Evolutionary conservation across 495 filamentous ascomycete species (phyloP).

Genomic region (Hypomontagnella monticulosa): DNA sequence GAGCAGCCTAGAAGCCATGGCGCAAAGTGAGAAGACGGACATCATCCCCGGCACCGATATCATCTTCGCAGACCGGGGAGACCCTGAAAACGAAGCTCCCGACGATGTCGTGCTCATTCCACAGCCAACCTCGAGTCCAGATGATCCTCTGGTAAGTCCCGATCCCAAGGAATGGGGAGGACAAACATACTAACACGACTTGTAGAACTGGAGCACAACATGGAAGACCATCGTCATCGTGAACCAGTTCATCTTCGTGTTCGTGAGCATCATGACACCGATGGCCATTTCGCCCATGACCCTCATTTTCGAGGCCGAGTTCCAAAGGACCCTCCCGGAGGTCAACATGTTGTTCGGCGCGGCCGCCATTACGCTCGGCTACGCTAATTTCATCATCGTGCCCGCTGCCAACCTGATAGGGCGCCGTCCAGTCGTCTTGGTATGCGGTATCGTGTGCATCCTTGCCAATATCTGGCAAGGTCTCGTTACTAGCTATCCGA

Average conservation of each 20-base stretch:
- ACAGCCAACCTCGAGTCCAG: conserved; percentile 60
- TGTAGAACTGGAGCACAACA: conserved; percentile 49
- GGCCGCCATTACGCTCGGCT: conserved; percentile 69
- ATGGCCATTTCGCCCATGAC: conserved; percentile 69
- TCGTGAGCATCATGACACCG: conserved; percentile 68
- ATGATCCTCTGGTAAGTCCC: conserved; percentile 58
- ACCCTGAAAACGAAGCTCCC: not conserved
- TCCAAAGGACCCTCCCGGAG: conserved; percentile 61
- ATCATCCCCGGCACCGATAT: conserved; percentile 44
- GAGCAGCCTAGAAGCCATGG: conserved; percentile 18
- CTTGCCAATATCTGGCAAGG: conserved; percentile 69
- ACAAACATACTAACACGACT: not conserved
- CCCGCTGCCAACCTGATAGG: conserved; percentile 68
- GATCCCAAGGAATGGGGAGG: not conserved
- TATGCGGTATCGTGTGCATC: conserved; percentile 65
- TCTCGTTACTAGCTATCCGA: conserved; percentile 63
- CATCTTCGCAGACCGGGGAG: conserved; percentile 30
- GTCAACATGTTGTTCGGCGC: conserved; percentile 66
- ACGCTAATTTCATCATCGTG: conserved; percentile 73
- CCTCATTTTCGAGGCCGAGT: conserved; percentile 63
- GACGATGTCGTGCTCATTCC: conserved; percentile 60
- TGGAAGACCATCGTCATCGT: conserved; percentile 58
- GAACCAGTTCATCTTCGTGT: conserved; percentile 60
- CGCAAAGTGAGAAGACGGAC: conserved; percentile 16
- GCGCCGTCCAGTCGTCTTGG: conserved; percentile 65